These are phyloP conservation scores for Cephalotrichum gorgonifer DNA, from an alignment of 2,329 filamentous ascomycete species.

Conservation along the genomic window DNA sequence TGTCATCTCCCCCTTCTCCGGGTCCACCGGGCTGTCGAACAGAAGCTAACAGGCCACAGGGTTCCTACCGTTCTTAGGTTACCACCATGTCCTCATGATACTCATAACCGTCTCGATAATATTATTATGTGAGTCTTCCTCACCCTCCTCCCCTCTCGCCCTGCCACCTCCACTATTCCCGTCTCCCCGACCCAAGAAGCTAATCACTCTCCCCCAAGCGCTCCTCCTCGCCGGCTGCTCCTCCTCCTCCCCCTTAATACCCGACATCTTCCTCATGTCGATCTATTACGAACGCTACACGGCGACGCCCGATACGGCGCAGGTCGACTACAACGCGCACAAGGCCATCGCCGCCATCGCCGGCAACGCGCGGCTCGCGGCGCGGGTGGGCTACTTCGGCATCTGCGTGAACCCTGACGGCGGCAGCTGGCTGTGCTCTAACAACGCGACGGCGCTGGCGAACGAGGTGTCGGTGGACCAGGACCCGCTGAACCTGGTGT, in stretches of 20 bases:
- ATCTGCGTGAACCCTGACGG: constrained; percentile 91
- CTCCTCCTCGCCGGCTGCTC: constrained; percentile 91
- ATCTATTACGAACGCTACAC: constrained; percentile 89
- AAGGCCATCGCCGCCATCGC: constrained; percentile 85
- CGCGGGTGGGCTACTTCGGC: constrained; percentile 93
- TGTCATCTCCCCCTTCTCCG: background rate
- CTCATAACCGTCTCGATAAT: constrained; percentile 90
- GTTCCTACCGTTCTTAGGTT: constrained; percentile 59
- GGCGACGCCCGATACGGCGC: constrained; percentile 70
- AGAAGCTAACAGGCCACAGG: constrained; percentile 23
- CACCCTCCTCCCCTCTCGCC: background rate
- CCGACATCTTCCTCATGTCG: constrained; percentile 94
- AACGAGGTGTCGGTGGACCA: constrained; percentile 83
- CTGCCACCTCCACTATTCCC: background rate
- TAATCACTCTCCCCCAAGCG: constrained; percentile 38
- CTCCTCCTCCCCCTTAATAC: constrained; percentile 89
- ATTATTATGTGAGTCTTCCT: constrained; percentile 67
- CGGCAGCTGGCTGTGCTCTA: constrained; percentile 87
- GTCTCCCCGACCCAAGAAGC: background rate
- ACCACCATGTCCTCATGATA: constrained; percentile 91
- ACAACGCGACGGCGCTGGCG: constrained; percentile 89
- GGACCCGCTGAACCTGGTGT: constrained; percentile 93
- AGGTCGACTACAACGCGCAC: constrained; percentile 83
- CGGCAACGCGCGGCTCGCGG: constrained; percentile 71
- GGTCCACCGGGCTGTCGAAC: constrained; percentile 11